Evolutionary conservation across 2,329 filamentous ascomycete genomes (phyloP).

Genomic region (Cladophialophora exuberans): DNA sequence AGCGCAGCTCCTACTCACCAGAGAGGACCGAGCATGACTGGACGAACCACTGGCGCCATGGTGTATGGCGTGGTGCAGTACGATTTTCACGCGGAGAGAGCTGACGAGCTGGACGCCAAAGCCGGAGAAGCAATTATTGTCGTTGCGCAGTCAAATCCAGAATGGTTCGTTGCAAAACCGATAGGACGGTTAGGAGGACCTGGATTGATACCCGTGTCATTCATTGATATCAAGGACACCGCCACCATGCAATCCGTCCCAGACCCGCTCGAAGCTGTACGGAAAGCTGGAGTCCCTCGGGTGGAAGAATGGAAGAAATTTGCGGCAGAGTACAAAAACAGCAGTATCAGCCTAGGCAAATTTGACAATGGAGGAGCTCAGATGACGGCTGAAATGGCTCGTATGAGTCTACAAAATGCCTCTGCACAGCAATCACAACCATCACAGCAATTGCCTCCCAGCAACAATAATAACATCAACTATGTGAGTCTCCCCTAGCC

Average conservation of each 20-base stretch:
- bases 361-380: slow-evolving; percentile 65
- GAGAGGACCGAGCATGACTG: slow-evolving; percentile 49
- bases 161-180: slow-evolving; percentile 99
- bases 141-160: slow-evolving; percentile 95
- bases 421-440: slow-evolving; percentile 28
- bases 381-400: slow-evolving; percentile 72
- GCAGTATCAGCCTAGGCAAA: slow-evolving; percentile 93
- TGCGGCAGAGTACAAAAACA: slow-evolving; percentile 99
- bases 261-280: slow-evolving; percentile 83
- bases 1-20: slow-evolving; percentile 37
- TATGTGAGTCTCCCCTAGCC: too few species aligned
- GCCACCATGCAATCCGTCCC: slow-evolving; percentile 77
- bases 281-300: slow-evolving; percentile 84
- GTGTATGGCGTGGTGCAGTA: slow-evolving; percentile 97
- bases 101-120: slow-evolving; percentile 95
- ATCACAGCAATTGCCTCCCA: too few species aligned
- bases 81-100: slow-evolving; percentile 90
- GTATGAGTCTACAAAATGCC: slow-evolving; percentile 71
- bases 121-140: slow-evolving; percentile 96
- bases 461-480: too few species aligned
- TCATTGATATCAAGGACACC: slow-evolving; percentile 96
- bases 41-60: slow-evolving; percentile 72
- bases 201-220: slow-evolving; percentile 92
- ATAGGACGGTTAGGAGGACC: slow-evolving; percentile 95
- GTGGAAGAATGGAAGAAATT: slow-evolving; percentile 99